Percentiles rank a stretch among this genome's conserved stretches.
phyloP scores from a whole-genome alignment of 2,329 filamentous ascomycete species.

The Tolypocladium paradoxum region DNA sequence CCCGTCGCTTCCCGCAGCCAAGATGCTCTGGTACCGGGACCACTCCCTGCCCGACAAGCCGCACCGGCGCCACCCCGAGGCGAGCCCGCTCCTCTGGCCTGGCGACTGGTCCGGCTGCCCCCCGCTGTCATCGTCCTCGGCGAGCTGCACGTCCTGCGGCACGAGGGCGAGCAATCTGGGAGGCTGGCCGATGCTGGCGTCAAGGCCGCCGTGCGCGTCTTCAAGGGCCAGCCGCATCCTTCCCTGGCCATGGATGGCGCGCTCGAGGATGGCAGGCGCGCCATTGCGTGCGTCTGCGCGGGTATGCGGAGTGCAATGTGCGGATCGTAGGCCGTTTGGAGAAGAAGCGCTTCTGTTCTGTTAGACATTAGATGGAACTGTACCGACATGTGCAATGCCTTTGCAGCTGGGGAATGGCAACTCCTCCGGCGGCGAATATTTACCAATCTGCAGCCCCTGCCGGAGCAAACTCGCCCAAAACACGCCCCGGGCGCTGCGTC shows the following conservation, averaged over 20 bases:
- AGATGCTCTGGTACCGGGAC: slow-evolving; percentile 51
- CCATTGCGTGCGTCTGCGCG: slow-evolving; percentile 33
- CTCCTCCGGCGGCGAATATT: too few relatives aligned
- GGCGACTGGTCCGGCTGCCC: slow-evolving; percentile 39
- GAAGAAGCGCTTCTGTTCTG: too few relatives aligned
- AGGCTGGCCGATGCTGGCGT: slow-evolving; percentile 36
- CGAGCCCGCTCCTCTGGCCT: slow-evolving; percentile 40
- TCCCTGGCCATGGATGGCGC: slow-evolving; percentile 48
- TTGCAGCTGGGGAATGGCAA: too few relatives aligned
- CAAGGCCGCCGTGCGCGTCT: slow-evolving; percentile 33
- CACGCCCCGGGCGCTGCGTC: too few relatives aligned
- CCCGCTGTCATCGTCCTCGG: slow-evolving; percentile 41
- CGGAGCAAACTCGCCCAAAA: too few relatives aligned
- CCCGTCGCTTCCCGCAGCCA: slow-evolving; percentile 40
- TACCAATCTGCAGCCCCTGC: too few relatives aligned
- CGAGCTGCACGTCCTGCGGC: slow-evolving; percentile 44
- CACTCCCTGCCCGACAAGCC: slow-evolving; percentile 40
- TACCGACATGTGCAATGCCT: too few relatives aligned
- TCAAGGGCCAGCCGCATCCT: slow-evolving; percentile 46
- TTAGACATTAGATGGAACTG: too few relatives aligned
- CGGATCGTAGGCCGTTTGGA: background rate
- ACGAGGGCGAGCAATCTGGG: slow-evolving; percentile 41
- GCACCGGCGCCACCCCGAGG: slow-evolving; percentile 38
- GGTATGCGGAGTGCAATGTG: slow-evolving; percentile 4
- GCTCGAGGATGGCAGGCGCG: slow-evolving; percentile 37